phyloP scores from a whole-genome alignment of 768 basidiomycete genomes.

The Phaeotremella fagi region DNA sequence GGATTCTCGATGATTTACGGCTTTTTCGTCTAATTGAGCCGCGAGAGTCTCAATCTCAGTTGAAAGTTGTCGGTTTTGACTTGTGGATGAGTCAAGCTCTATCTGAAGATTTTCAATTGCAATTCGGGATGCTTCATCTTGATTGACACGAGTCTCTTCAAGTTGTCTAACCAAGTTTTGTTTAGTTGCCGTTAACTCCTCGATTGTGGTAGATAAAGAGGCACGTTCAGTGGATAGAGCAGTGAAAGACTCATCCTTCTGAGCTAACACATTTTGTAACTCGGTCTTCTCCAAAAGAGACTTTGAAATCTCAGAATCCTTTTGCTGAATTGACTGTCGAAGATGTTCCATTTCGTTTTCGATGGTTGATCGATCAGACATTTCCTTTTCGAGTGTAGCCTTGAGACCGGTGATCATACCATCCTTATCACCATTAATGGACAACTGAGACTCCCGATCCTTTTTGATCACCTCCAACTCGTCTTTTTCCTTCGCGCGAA shows the following conservation, averaged over 20 bases:
- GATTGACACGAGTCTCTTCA: not conserved
- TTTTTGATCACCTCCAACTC: constrained; percentile 5
- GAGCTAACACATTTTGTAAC: too few species aligned
- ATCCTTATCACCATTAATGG: too few species aligned
- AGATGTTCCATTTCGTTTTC: not conserved
- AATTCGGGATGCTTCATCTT: not conserved
- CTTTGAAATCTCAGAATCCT: not conserved
- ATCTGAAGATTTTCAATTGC: not conserved
- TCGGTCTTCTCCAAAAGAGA: too few species aligned
- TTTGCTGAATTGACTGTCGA: not conserved
- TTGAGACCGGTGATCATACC: too few species aligned
- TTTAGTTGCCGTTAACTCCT: not conserved
- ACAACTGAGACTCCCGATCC: not conserved
- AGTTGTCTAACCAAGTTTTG: not conserved
- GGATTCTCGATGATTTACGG: not conserved
- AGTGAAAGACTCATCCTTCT: too few species aligned
- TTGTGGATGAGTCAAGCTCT: not conserved
- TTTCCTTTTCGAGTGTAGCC: not conserved
- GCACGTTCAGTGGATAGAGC: not conserved
- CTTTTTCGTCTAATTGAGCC: not conserved
- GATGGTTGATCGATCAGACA: not conserved
- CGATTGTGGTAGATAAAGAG: not conserved
- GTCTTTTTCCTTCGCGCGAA: not conserved
- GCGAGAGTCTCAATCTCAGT: not conserved
- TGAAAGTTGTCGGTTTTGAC: not conserved